A percentile compares a stretch with the other conserved stretches of the same genome.
Conservation (phyloP, 257 asterid genomes). For the Misopates orontium region DNA sequence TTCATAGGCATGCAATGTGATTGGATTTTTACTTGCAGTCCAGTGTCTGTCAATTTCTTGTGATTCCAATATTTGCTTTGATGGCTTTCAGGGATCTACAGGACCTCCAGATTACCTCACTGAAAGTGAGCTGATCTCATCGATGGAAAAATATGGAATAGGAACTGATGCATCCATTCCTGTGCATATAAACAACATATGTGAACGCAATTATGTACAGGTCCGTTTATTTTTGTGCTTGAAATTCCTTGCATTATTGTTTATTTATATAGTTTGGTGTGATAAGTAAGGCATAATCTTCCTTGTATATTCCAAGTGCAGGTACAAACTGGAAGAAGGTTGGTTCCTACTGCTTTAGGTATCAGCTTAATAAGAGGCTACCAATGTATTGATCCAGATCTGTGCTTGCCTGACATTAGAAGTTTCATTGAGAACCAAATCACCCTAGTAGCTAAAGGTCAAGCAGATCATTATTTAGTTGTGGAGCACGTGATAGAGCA, state of each 20-base stretch:
- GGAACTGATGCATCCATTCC: constrained; percentile 97
- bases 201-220: constrained; percentile 91
- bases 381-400: constrained; percentile 88
- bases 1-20: constrained; percentile 21
- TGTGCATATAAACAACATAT: constrained; percentile 87
- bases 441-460: constrained; percentile 88
- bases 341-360: constrained; percentile 87
- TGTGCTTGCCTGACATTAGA: constrained; percentile 88
- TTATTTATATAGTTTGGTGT: constrained; percentile 1
- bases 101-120: constrained; percentile 80
- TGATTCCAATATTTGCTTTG: constrained; percentile 14
- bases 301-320: constrained; percentile 35
- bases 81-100: constrained; percentile 66
- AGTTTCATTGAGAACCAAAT: constrained; percentile 94
- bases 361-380: constrained; percentile 92
- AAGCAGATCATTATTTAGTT: constrained; percentile 76
- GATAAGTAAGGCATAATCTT: constrained; percentile 5
- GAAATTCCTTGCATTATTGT: not conserved
- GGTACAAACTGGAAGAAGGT: constrained; percentile 87
- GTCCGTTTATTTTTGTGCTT: constrained; percentile 35
- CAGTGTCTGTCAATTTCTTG: constrained; percentile 7
- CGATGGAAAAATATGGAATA: constrained; percentile 88
- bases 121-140: constrained; percentile 90
- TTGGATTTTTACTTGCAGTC: constrained; percentile 7
- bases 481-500: constrained; percentile 85